Evolutionary conservation across 2,329 filamentous ascomycete genomes (phyloP).

Genomic region (Sporothrix brunneoviolacea): DNA sequence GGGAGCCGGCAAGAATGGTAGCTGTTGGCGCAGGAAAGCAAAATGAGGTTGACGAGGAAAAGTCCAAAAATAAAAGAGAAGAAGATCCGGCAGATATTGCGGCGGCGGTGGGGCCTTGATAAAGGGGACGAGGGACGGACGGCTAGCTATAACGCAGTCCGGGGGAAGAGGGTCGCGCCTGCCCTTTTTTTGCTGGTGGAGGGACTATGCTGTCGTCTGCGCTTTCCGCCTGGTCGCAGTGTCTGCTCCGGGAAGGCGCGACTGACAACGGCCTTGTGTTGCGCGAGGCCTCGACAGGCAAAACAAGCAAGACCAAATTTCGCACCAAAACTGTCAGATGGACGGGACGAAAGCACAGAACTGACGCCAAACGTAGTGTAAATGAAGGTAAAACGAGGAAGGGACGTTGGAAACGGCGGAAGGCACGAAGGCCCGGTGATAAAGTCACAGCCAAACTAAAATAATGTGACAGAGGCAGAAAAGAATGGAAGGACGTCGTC

Average conservation of each 20-base stretch:
- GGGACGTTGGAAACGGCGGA: not conserved
- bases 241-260: slow-evolving; percentile 6
- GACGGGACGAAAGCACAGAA: not conserved
- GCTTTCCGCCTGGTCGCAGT: slow-evolving; percentile 6
- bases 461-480: not conserved
- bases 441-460: not conserved
- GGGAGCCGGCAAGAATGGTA: too few relatives aligned
- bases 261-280: not conserved
- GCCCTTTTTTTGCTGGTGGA: not conserved
- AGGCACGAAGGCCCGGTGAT: slow-evolving; percentile 6
- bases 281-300: not conserved
- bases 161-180: not conserved
- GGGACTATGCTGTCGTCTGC: slow-evolving; percentile 2
- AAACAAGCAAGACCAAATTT: not conserved
- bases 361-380: not conserved
- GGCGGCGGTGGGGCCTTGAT: not conserved
- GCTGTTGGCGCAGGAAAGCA: not conserved
- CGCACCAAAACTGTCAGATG: too few relatives aligned
- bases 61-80: not conserved
- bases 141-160: not conserved
- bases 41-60: not conserved
- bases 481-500: not conserved
- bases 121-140: not conserved
- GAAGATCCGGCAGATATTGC: not conserved
- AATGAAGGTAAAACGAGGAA: not conserved